phyloP scores from a whole-genome alignment of 768 basidiomycete genomes.

The Boletus rufocinnamomeus region DNA sequence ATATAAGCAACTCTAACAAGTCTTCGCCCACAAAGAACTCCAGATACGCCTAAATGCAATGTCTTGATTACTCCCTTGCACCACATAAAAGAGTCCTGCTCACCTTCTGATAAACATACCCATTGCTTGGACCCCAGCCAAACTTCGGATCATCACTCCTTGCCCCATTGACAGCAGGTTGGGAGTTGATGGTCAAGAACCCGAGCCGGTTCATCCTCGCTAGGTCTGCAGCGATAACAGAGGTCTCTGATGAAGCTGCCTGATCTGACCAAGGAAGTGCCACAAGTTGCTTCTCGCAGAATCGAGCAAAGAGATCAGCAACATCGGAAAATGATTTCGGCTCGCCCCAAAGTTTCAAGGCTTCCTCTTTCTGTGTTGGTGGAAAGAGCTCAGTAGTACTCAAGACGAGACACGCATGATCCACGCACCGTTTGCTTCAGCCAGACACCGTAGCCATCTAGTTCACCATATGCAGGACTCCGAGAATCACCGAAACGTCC shows the following conservation, averaged over 20 bases:
- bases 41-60: conserved; percentile 73
- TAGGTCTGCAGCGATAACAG: conserved; percentile 74
- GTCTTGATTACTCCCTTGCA: background rate
- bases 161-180: conserved; percentile 92
- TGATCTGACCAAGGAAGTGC: conserved; percentile 97
- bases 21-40: conserved; percentile 90
- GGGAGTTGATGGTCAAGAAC: conserved; percentile 96
- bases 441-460: conserved; percentile 94
- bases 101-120: conserved; percentile 96
- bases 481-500: conserved; percentile 98
- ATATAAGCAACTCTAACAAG: conserved; percentile 69
- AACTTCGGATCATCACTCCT: conserved; percentile 81
- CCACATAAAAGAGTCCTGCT: conserved; percentile 8
- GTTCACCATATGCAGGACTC: conserved; percentile 96
- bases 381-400: conserved; percentile 9
- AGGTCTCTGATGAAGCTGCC: conserved; percentile 80
- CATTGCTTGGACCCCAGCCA: conserved; percentile 94
- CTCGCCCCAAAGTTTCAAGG: conserved; percentile 83
- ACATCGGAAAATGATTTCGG: conserved; percentile 71
- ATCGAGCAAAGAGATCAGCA: conserved; percentile 72
- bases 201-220: conserved; percentile 87
- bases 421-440: conserved; percentile 80
- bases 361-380: conserved; percentile 78
- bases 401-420: background rate
- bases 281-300: conserved; percentile 71